A percentile compares a stretch with the other conserved stretches of the same genome.
phyloP scores from a whole-genome alignment of 768 basidiomycete species.

The Boletus edulis region DNA sequence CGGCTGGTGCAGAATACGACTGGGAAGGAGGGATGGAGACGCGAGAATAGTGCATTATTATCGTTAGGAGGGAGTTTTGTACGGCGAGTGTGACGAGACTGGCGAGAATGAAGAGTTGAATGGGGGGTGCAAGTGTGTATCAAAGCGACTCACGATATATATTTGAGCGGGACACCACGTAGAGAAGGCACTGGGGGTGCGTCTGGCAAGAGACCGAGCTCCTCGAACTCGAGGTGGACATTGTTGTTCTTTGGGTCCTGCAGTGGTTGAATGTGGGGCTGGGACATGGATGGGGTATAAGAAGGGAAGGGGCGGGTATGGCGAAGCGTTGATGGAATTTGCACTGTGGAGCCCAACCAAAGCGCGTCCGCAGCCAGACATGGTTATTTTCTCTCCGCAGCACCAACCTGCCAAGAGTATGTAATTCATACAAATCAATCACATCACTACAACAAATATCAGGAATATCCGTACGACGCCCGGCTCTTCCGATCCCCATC shows the following conservation, averaged over 20 bases:
- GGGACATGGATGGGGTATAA: slow-evolving; percentile 32
- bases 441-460: neutral
- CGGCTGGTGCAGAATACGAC: slow-evolving; percentile 89
- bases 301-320: slow-evolving; percentile 4
- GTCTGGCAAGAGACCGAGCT: slow-evolving; percentile 41
- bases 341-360: neutral
- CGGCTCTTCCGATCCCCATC: slow-evolving; percentile 58
- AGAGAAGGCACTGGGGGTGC: slow-evolving; percentile 45
- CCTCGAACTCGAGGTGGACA: slow-evolving; percentile 43
- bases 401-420: slow-evolving; percentile 5
- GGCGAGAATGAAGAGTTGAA: neutral
- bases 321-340: neutral
- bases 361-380: slow-evolving; percentile 4
- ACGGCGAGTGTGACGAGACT: slow-evolving; percentile 84
- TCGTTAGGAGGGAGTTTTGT: slow-evolving; percentile 87
- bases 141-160: slow-evolving; percentile 56
- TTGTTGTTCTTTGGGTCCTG: slow-evolving; percentile 31
- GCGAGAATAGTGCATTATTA: slow-evolving; percentile 97
- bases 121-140: slow-evolving; percentile 4
- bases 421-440: slow-evolving; percentile 15
- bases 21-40: slow-evolving; percentile 72
- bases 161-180: slow-evolving; percentile 74
- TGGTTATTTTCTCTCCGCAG: slow-evolving; percentile 18
- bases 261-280: slow-evolving; percentile 8
- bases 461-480: slow-evolving; percentile 25